Evolutionary conservation across 805 yeast genomes (phyloP).

Genomic region (Pichia kluyveri): DNA sequence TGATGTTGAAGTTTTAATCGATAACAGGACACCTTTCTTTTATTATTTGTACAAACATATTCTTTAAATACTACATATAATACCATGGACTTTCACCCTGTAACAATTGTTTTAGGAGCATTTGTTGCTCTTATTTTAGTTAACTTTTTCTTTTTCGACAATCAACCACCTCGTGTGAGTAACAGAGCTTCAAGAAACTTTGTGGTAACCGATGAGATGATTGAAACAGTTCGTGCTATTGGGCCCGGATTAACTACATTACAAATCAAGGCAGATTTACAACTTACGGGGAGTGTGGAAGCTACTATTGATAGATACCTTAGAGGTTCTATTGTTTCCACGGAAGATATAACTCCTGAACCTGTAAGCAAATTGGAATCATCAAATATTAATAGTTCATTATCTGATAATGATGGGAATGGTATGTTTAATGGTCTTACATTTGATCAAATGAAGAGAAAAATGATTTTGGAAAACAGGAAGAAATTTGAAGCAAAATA

Average conservation of each 20-base stretch:
- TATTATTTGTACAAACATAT: too few species aligned
- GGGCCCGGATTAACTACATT: conserved; percentile 65
- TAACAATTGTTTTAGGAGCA: conserved; percentile 39
- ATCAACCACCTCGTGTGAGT: neutral
- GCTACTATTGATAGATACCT: conserved; percentile 67
- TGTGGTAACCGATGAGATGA: conserved; percentile 54
- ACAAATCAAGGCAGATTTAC: conserved; percentile 67
- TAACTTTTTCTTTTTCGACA: conserved; percentile 52
- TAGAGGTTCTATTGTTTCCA: conserved; percentile 24
- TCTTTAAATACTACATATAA: too few species aligned
- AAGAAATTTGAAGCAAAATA: conserved; percentile 25
- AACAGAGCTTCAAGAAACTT: neutral
- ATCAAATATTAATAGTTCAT: conserved; percentile 1
- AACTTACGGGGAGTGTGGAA: conserved; percentile 73
- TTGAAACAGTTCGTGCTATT: conserved; percentile 74
- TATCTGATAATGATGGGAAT: conserved; percentile 9
- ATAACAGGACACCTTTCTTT: too few species aligned
- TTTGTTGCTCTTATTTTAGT: conserved; percentile 48
- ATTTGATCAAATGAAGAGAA: conserved; percentile 40
- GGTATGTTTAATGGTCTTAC: conserved; percentile 32
- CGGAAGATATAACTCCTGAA: conserved; percentile 40
- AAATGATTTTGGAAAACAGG: conserved; percentile 56
- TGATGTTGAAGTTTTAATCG: too few species aligned
- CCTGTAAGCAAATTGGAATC: conserved; percentile 14
- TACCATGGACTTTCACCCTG: conserved; percentile 20